Evolutionary conservation across 768 basidiomycete species (phyloP), one percentile per base, ranked within the genome.

Genomic region (Vararia minispora): DNA sequence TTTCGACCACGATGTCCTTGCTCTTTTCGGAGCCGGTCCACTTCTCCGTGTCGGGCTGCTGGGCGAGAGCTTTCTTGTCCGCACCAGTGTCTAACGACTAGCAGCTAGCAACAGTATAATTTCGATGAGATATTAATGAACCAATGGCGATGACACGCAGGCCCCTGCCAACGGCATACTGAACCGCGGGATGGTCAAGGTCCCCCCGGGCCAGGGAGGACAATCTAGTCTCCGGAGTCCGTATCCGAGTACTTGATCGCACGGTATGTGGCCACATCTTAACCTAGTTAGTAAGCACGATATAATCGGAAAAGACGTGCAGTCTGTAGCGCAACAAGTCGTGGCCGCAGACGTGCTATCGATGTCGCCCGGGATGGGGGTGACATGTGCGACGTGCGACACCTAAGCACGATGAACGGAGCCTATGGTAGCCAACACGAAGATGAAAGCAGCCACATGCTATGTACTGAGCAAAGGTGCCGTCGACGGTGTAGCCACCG

Each of bases 221-320:
- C 79, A 42, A 86, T 63, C 74, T 75, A 85, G 39, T 92, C 75
- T 21, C 86, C 82, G 6, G 76, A 69, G 21, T 58, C 64, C 6
- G 75, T 68, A 37, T 71, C 61, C 36, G 73, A 70, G 54, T 80
- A 68, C 57, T 90, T 91, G 48, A 92, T 61, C 0, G 86, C 89
- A 41, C 84, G 79, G 53, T 88, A 92, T 2, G 85, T 84, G 3
- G 89, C 91, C 16, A 92, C 64, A 33, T 83, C 85, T 78, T 80
- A 26, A 18, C n/a, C 9, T 42, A 8, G 12, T 6, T 8, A 37
- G 27, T 16, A 7, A 28, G 28, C 40, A 23, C 16, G 13, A 4
- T 7, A 8, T 20, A 11, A 5, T 18, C 12, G 18, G n/a, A 26
- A 24, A 28, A 33, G 18, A 16, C 18, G 29, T 21, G 21, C 3